phyloP scores from a whole-genome alignment of 31 red algal species.

The Endocladia muricata region DNA sequence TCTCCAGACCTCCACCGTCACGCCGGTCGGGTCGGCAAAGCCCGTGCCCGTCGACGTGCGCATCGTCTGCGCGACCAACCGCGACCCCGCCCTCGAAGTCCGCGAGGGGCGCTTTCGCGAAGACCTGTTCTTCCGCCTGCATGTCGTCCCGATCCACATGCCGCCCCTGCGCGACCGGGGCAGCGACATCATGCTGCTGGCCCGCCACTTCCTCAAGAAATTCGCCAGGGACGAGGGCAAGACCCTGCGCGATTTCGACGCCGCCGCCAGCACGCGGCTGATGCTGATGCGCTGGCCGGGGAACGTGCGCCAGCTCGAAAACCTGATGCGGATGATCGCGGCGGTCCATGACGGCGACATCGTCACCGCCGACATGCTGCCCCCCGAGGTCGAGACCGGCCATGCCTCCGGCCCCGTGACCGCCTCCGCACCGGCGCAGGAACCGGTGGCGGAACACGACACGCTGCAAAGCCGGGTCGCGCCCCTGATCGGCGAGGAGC shows the following conservation, averaged over 20 bases:
- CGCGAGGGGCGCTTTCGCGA: not conserved
- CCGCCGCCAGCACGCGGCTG: not conserved
- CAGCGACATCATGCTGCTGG: not conserved
- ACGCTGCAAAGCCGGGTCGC: too few relatives aligned
- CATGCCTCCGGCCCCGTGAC: too few relatives aligned
- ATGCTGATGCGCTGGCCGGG: not conserved
- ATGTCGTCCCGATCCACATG: not conserved
- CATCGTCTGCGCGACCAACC: slow-evolving; percentile 1
- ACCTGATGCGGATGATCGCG: too few relatives aligned
- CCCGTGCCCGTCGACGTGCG: not conserved
- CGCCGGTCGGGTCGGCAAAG: not conserved
- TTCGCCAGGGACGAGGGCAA: not conserved
- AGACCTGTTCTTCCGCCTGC: slow-evolving; percentile 1
- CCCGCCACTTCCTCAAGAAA: not conserved
- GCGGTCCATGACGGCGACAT: too few relatives aligned
- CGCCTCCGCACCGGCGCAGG: too few relatives aligned
- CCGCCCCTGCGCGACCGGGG: not conserved
- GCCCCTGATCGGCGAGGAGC: too few relatives aligned
- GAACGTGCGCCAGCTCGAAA: slow-evolving; percentile 3
- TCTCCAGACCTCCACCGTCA: not conserved
- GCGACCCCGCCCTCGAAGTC: not conserved
- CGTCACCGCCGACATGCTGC: too few relatives aligned
- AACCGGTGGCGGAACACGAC: too few relatives aligned
- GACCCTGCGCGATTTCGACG: not conserved
- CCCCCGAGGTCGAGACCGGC: too few relatives aligned